Evolutionary conservation across 176 grass and related monocot species (phyloP).

Genomic region (Chrysopogon serrulatus): DNA sequence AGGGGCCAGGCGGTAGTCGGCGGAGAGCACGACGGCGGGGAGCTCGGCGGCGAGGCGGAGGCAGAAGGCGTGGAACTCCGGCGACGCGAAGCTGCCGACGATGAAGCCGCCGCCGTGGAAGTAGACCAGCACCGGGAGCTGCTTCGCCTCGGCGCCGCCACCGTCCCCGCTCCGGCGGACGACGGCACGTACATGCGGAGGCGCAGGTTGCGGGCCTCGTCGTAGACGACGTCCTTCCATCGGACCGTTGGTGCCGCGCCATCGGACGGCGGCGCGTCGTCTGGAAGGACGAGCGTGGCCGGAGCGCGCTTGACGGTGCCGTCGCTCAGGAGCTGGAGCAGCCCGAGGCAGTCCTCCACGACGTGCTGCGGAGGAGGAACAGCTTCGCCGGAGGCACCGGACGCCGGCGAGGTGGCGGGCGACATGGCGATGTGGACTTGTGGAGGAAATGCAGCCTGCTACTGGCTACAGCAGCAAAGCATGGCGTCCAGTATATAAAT

Average conservation of each 20-base stretch:
- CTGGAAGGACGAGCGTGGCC: neutral
- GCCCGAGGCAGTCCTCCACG: conserved; percentile 43
- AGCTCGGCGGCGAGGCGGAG: conserved; percentile 50
- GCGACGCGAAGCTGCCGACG: conserved; percentile 41
- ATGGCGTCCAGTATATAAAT: neutral
- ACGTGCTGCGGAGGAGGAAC: conserved; percentile 21
- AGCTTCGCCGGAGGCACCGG: neutral
- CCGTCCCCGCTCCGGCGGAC: neutral
- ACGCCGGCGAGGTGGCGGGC: neutral
- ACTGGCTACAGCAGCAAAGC: too few relatives aligned
- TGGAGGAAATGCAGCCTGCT: neutral
- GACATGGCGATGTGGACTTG: neutral
- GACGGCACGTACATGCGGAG: conserved; percentile 54
- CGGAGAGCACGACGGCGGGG: neutral
- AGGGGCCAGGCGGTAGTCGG: conserved; percentile 64
- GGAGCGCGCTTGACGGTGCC: conserved; percentile 34
- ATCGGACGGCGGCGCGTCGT: neutral
- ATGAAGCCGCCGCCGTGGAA: conserved; percentile 74
- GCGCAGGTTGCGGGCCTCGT: conserved; percentile 25
- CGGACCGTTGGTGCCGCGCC: neutral
- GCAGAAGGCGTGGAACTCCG: conserved; percentile 43
- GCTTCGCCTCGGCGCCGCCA: neutral
- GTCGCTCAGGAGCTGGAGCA: conserved; percentile 41
- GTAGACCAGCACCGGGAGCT: conserved; percentile 47
- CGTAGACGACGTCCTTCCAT: conserved; percentile 60